Evolutionary conservation across 768 basidiomycete species (phyloP).

Genomic region (Leccinum boreale): DNA sequence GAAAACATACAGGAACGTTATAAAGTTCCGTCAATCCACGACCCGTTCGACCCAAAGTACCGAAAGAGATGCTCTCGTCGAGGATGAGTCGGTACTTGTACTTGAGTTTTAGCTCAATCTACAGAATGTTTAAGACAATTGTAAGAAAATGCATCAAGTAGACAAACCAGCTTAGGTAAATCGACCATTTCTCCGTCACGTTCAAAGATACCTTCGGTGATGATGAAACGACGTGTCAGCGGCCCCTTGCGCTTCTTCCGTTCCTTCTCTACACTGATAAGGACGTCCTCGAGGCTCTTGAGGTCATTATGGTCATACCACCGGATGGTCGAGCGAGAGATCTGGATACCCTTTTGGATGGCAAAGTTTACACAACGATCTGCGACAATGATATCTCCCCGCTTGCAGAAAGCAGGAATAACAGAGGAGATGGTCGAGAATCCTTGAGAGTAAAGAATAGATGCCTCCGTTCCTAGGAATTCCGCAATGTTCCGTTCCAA

Average conservation of each 20-base stretch:
- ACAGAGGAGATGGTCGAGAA: slow-evolving; percentile 91
- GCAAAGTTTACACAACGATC: slow-evolving; percentile 96
- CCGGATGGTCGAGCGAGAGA: slow-evolving; percentile 84
- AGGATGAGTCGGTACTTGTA: slow-evolving; percentile 95
- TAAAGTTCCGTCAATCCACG: slow-evolving; percentile 94
- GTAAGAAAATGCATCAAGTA: not conserved
- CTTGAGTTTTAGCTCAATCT: slow-evolving; percentile 94
- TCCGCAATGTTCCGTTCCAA: slow-evolving; percentile 87
- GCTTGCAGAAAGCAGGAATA: slow-evolving; percentile 96
- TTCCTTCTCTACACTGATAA: slow-evolving; percentile 84
- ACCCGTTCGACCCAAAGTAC: slow-evolving; percentile 88
- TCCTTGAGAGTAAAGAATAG: slow-evolving; percentile 92
- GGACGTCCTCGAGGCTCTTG: slow-evolving; percentile 83
- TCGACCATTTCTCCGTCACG: slow-evolving; percentile 91
- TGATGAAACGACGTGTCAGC: slow-evolving; percentile 88
- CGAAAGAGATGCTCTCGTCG: slow-evolving; percentile 93
- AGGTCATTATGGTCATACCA: slow-evolving; percentile 98
- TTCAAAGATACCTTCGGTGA: slow-evolving; percentile 97
- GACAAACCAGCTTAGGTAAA: slow-evolving; percentile 83
- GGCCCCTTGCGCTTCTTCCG: slow-evolving; percentile 77
- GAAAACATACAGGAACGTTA: slow-evolving; percentile 74
- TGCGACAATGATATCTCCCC: slow-evolving; percentile 97
- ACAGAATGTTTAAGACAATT: not conserved
- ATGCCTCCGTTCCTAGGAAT: slow-evolving; percentile 83
- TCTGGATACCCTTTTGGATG: slow-evolving; percentile 94